Evolutionary conservation across 2,329 filamentous ascomycete genomes (phyloP), one percentile per base, ranked within the genome.

Genomic region (Fusarium miscanthi): DNA sequence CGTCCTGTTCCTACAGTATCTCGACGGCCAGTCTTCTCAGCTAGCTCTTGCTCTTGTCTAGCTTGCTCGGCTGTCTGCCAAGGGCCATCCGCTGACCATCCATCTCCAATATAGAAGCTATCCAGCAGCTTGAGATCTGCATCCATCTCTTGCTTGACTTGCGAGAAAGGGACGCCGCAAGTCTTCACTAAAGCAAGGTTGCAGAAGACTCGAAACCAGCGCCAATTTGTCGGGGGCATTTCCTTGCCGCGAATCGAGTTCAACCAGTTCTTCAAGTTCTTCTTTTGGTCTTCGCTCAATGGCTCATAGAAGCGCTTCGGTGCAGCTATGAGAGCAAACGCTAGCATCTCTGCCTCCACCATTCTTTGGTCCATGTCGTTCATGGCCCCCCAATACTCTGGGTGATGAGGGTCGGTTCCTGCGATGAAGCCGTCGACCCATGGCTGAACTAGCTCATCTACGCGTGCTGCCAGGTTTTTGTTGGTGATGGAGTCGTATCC

Each of bases 341-440:
- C 82, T 7, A 88, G 81, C 31, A 85, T 84, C 71, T 88, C 86
- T 43, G 85, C 83, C 69, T 88, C 87, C 1, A 88, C 87, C 86
- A 88, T 88, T 4, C 85, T 77, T 70, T 88, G 87, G 53, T 88
- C 86, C 25, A 80, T 80, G 8, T 85, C 74, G 0, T 79, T 77
- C 4, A 87, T 81, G 3, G 80, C 75, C 0, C 85, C 86, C 86
- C 86, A 88, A 67, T 86, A 88, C 30, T 83, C 82, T 0, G 69
- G 42, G 23, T 80, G 74, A 1, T 64, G 42, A 0, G 81, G 82
- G 25, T 84, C 78, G 0, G 79, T 80, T 8, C 82, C 82, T 2
- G 66, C 60, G n/a, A 69, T 60, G 14, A 52, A 82, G 49, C 25
- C 82, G 75, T 17, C 72, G 31, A 31, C 80, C 82, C 82, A 84